A percentile compares a stretch with the other conserved stretches of the same genome.
phyloP scores from a whole-genome alignment of 1,284 basidiomycete genomes.

The Rhodotorula sp. region DNA sequence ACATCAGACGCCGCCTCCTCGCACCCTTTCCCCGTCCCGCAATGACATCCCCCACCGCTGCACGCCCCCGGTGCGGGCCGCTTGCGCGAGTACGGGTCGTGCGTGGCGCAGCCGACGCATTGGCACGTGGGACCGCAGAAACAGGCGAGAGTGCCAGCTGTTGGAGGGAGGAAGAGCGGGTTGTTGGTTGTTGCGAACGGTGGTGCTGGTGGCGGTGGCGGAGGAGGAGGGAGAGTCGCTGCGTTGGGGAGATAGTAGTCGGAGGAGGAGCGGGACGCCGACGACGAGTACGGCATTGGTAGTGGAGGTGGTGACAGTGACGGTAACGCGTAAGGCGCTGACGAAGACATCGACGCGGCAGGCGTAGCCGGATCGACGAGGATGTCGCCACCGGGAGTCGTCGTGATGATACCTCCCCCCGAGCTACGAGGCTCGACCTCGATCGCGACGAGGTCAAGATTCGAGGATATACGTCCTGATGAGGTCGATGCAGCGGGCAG shows the following conservation, averaged over 20 bases:
- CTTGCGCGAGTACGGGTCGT: constrained; percentile 34
- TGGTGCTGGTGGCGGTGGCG: neutral
- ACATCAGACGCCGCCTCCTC: neutral
- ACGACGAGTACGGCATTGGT: neutral
- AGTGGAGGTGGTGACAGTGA: neutral
- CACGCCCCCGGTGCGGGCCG: neutral
- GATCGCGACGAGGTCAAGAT: neutral
- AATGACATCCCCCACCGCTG: constrained; percentile 4
- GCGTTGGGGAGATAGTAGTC: neutral
- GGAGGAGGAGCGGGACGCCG: neutral
- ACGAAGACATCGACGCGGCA: neutral
- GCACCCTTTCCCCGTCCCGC: constrained; percentile 11
- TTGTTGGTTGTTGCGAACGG: no score
- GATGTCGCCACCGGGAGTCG: no score
- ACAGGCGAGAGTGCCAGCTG: constrained; percentile 33
- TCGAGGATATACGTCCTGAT: neutral
- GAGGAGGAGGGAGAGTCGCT: neutral
- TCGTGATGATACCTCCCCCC: no score
- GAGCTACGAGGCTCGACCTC: no score
- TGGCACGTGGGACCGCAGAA: constrained; percentile 38
- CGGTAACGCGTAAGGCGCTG: neutral
- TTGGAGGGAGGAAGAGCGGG: constrained; percentile 34
- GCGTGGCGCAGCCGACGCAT: constrained; percentile 35
- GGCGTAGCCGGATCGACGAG: neutral
- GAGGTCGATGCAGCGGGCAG: neutral